phyloP scores from a whole-genome alignment of 306 rosid species.

The Quercus wislizeni region DNA sequence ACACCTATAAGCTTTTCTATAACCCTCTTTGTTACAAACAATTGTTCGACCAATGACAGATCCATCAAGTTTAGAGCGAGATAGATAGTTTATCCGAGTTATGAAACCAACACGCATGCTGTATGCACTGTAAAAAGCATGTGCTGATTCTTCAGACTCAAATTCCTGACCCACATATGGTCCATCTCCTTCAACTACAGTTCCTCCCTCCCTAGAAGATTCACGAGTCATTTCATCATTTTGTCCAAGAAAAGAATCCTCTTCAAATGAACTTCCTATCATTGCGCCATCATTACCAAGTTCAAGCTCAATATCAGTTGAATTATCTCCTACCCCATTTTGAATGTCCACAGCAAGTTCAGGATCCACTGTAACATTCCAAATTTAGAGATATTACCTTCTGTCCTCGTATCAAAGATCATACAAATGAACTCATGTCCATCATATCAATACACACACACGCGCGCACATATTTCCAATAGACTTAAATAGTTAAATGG shows the following conservation, averaged over 20 bases:
- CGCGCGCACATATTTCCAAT: too few species aligned
- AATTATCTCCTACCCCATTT: constrained; percentile 7
- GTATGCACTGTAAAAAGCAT: constrained; percentile 34
- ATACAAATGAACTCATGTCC: background rate
- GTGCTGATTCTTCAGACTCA: constrained; percentile 25
- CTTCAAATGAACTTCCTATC: constrained; percentile 13
- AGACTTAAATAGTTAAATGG: background rate
- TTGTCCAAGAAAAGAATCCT: constrained; percentile 5
- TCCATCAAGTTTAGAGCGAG: constrained; percentile 34
- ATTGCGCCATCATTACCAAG: constrained; percentile 1
- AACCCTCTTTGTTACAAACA: constrained; percentile 49
- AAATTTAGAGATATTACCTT: background rate
- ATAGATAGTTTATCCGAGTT: constrained; percentile 28
- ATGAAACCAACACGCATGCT: constrained; percentile 30
- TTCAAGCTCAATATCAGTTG: constrained; percentile 6
- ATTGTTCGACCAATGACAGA: constrained; percentile 26
- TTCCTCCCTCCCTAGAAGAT: constrained; percentile 4
- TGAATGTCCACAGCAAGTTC: constrained; percentile 8
- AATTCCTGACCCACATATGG: constrained; percentile 41
- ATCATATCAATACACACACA: background rate
- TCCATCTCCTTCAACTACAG: constrained; percentile 14
- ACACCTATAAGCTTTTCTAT: constrained; percentile 24
- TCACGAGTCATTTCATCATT: constrained; percentile 11
- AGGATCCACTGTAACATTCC: constrained; percentile 29
- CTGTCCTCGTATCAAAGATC: background rate